Percentiles rank a stretch among this genome's conserved stretches.
Evolutionary conservation across 2,329 filamentous ascomycete genomes (phyloP).

Genomic region (Aspergillus fumigatus): DNA sequence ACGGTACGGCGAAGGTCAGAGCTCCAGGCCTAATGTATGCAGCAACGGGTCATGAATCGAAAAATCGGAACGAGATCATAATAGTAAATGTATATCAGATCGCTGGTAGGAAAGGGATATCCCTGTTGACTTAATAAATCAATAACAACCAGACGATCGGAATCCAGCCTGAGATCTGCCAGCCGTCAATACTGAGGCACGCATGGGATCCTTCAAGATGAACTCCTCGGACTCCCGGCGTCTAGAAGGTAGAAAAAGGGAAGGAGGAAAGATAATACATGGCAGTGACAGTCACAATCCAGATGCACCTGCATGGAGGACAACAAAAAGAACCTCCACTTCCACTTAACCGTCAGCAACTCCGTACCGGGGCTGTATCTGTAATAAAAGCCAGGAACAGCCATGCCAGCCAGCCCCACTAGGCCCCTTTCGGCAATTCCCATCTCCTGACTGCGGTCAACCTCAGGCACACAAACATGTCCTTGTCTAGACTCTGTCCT

Average conservation of each 20-base stretch:
- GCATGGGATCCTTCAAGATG: background rate
- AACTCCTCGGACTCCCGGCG: background rate
- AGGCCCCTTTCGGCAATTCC: conserved; percentile 9
- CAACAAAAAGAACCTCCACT: background rate
- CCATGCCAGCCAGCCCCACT: conserved; percentile 5
- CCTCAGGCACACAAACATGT: background rate
- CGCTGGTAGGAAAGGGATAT: background rate
- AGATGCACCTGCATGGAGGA: conserved; percentile 3
- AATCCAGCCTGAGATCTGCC: background rate
- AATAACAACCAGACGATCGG: background rate
- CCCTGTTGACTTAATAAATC: background rate
- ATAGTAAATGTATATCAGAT: background rate
- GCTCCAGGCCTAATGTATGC: too few relatives aligned
- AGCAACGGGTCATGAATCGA: too few relatives aligned
- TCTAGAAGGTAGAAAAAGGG: background rate
- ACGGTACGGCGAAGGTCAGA: background rate
- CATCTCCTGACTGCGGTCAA: conserved; percentile 14
- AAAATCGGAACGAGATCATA: too few relatives aligned
- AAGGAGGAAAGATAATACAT: conserved; percentile 3
- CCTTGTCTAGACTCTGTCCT: conserved; percentile 1
- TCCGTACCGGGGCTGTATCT: background rate
- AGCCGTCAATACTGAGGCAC: background rate
- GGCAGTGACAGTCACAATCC: too few relatives aligned
- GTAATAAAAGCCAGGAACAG: conserved; percentile 11
- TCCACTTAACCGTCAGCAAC: too few relatives aligned